Percentiles rank a stretch among this genome's conserved stretches.
phyloP scores from a whole-genome alignment of 148 eudicot species.

The Silene uniflora region DNA sequence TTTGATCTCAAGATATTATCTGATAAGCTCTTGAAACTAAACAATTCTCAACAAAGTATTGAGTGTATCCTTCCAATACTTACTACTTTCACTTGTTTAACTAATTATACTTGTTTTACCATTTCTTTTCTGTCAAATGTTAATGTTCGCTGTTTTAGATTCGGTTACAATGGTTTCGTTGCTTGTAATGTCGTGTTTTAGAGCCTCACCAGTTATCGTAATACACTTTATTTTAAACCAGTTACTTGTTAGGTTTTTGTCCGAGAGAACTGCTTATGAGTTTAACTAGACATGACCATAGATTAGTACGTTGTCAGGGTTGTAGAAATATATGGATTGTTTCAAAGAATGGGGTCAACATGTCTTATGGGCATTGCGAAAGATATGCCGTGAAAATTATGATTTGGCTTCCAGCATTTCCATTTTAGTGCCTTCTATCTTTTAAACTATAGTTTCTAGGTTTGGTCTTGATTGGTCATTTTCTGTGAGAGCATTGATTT shows the following conservation, averaged over 20 bases:
- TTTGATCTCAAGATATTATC: slow-evolving; percentile 61
- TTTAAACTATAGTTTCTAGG: neutral
- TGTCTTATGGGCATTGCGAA: neutral
- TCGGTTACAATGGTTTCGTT: neutral
- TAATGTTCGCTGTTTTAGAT: neutral
- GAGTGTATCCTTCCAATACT: slow-evolving; percentile 77
- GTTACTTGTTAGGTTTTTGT: neutral
- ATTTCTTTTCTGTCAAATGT: neutral
- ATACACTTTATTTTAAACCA: neutral
- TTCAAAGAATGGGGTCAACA: neutral
- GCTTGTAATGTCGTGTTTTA: no score
- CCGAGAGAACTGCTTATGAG: neutral
- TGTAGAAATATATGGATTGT: neutral
- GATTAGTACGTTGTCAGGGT: neutral
- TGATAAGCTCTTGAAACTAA: slow-evolving; percentile 78
- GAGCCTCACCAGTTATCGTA: neutral
- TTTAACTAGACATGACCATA: neutral
- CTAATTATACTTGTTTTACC: neutral
- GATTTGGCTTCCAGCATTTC: slow-evolving; percentile 1
- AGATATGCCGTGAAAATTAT: neutral
- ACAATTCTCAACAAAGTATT: slow-evolving; percentile 87
- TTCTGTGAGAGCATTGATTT: neutral
- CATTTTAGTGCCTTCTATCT: neutral
- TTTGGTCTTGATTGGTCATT: neutral
- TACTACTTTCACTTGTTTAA: neutral